Percentiles rank a stretch among this genome's conserved stretches.
Evolutionary conservation across 495 filamentous ascomycete species (phyloP).

Genomic region (Halenospora varia): DNA sequence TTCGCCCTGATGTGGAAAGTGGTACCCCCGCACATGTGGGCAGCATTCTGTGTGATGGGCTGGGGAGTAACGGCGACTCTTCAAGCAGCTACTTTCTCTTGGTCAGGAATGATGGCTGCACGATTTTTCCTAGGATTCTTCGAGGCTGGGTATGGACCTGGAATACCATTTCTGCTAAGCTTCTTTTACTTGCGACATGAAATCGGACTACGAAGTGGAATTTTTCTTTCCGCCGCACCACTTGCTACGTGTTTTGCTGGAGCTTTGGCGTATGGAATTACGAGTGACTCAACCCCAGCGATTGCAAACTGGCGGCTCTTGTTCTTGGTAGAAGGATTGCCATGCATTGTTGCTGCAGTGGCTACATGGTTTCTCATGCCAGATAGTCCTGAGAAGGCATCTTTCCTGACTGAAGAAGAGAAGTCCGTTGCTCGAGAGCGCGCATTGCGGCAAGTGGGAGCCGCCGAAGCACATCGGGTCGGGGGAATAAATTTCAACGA

Average conservation of each 20-base stretch:
- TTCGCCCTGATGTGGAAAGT: conserved; percentile 52
- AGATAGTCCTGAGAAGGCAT: conserved; percentile 63
- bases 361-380: conserved; percentile 67
- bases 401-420: conserved; percentile 68
- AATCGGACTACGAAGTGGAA: conserved; percentile 68
- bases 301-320: conserved; percentile 76
- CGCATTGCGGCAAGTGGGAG: conserved; percentile 57
- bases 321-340: conserved; percentile 80
- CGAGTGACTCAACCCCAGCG: conserved; percentile 54
- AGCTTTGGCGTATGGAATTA: conserved; percentile 80
- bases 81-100: conserved; percentile 58
- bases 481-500: conserved; percentile 56
- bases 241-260: conserved; percentile 82
- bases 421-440: conserved; percentile 62
- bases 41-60: conserved; percentile 26
- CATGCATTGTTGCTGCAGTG: conserved; percentile 61
- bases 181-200: conserved; percentile 84
- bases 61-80: conserved; percentile 53
- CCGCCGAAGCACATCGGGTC: conserved; percentile 38
- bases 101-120: conserved; percentile 60
- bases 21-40: conserved; percentile 38
- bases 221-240: conserved; percentile 76
- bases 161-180: conserved; percentile 68
- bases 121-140: conserved; percentile 64
- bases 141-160: conserved; percentile 68